Conservation (phyloP, 257 asterid species). For the Parsonsia alboflavescens region DNA sequence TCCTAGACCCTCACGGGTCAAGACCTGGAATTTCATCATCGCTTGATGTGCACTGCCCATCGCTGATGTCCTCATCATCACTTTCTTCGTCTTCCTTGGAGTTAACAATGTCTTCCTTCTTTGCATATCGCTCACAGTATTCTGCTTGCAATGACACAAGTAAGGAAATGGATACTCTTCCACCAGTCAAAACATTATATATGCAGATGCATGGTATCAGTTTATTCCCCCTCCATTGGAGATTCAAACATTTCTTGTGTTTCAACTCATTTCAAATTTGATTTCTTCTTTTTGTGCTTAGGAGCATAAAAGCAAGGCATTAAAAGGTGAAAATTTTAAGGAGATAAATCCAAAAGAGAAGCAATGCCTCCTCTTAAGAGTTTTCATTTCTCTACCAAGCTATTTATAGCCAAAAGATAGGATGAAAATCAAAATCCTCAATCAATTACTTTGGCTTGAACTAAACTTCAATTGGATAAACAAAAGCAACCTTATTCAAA, state of each 20-base stretch:
- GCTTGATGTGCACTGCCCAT: constrained; percentile 45
- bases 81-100: constrained; percentile 47
- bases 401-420: too few species aligned
- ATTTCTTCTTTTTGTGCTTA: not conserved
- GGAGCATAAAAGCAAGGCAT: not conserved
- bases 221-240: not conserved
- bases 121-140: constrained; percentile 76
- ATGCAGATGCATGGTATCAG: not conserved
- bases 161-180: constrained; percentile 6
- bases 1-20: constrained; percentile 32
- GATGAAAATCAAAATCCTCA: too few species aligned
- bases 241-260: not conserved
- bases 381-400: too few species aligned
- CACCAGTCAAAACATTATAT: not conserved
- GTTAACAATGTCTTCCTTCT: constrained; percentile 50
- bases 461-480: too few species aligned
- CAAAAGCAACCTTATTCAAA: too few species aligned
- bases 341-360: not conserved
- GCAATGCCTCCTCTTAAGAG: not conserved
- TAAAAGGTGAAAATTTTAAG: not conserved
- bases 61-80: constrained; percentile 52
- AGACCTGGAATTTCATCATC: constrained; percentile 60
- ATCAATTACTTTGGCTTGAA: too few species aligned
- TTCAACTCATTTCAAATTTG: not conserved
- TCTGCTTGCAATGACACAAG: constrained; percentile 31